Base-by-base conservation (phyloP, 2,329 filamentous ascomycete species). In the Tolypocladium inflatum region DNA sequence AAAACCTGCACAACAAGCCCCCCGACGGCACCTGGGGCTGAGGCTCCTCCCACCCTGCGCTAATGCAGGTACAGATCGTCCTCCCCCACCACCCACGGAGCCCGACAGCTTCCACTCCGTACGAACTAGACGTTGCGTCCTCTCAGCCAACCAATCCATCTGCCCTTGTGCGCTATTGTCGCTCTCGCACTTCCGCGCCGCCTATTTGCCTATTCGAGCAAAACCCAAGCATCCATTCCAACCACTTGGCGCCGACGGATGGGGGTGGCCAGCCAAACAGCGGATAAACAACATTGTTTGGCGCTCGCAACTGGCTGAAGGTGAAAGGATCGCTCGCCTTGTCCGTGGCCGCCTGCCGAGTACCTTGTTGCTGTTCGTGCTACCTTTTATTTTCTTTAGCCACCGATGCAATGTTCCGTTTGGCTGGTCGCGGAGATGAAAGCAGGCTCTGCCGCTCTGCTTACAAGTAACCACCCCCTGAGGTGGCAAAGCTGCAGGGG, bases 61-160 rank as follows among this genome's bases (percentile, higher is more conserved):
- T 64, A 62, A 61, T 62, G 63, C 63, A 64, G 63, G 63, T 62
- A 64, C 64, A 60, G 61, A 61, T 62, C 51, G 54, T 57, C 58
- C 58, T 57, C 59, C 48, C 43, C 56, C 55, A 52, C 63, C 45
- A 13, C 45, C 6, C 23, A 48, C 8, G 30, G 30, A 33, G 30
- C 30, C 30, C 30, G 30, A 33, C 30, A 33, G 30, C 30, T 33
- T 33, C 30, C 8, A 33, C n/a, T n/a, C n/a, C n/a, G n/a, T n/a
- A n/a, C 30, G 30, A 42, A 54, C 26, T 4, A 23, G 33, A 15
- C 48, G 48, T 26, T 55, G 26, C 42, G 8, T 39, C 55, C 58
- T 55, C 37, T 52, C 58, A 55, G 23, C 45, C 55, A 50, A 55
- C 55, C 54, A 57, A 45, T 58, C 52, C 55, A 55, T 38, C 56